Base-by-base conservation (phyloP, 2,329 filamentous ascomycete genomes). In the Trichoderma endophyticum region DNA sequence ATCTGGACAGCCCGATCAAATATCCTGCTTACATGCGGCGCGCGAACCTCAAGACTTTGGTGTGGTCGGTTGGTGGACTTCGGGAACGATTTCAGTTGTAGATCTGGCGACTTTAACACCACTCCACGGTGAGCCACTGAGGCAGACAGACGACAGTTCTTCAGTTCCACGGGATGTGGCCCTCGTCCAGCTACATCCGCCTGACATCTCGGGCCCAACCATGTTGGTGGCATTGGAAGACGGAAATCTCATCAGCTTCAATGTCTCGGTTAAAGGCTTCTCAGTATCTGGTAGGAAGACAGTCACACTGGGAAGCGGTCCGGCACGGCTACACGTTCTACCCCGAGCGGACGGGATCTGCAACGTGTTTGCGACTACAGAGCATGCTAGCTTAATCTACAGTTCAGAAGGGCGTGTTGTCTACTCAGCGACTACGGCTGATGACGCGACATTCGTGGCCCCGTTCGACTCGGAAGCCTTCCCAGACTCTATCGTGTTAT, bases 371-470 rank as follows among this genome's bases (percentile, higher is more conserved):
- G 94, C 94, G 0, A 97, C 94, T 0, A 97, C 94, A 71, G 96
- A 99, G 77, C 94, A 98, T 78, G 93, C 96, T 0, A 98, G 93
- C 74, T 83, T 99, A 70, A 97, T 99, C 63, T 98, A 99, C 79
- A 93, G 92, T 9, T 90, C 91, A 0, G 94, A 98, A 78, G 93
- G 93, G 1, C 89, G 95, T 26, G 92, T 98, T 54, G 90, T 97
- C 1, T 99, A 97, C 82, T 97, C 95, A 5, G 95, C 96, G 2
- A 93, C 98, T 1, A 97, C 95, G 14, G 94, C 95, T 3, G 93
- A 97, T 73, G 91, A 94, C 74, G 93, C 94, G 1, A 91, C 91
- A 1, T 91, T 89, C 62, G 91, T 98, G 6, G 96, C 93, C 73
- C 88, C 92, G 0, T 97, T 99, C 78, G 89, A 98, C 79, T 87